Conservation (phyloP, 768 basidiomycete genomes). For the Stropharia rugosoannulata region DNA sequence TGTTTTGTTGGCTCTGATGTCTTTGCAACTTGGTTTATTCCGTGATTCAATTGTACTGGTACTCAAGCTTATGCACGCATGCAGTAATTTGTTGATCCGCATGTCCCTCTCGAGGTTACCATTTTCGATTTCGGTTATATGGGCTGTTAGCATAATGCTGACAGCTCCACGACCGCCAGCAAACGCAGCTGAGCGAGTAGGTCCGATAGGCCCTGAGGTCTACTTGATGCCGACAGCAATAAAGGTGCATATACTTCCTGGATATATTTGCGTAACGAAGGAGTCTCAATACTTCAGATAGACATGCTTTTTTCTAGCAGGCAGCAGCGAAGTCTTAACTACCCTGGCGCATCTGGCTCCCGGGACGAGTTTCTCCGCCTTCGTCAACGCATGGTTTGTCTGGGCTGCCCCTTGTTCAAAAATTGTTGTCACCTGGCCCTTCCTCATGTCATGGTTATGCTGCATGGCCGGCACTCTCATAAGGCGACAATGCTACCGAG, state of each 20-base stretch:
- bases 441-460: slow-evolving; percentile 10
- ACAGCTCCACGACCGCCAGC: slow-evolving; percentile 27
- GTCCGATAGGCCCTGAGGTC: slow-evolving; percentile 20
- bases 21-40: no score
- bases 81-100: background rate
- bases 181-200: slow-evolving; percentile 18
- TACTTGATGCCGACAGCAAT: slow-evolving; percentile 14
- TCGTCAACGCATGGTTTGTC: background rate
- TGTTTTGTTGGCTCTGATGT: no score
- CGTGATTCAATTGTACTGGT: no score
- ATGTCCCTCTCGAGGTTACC: slow-evolving; percentile 21
- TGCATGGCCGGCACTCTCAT: slow-evolving; percentile 10
- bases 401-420: background rate
- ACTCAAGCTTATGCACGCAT: no score
- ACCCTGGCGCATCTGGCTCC: background rate
- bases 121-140: slow-evolving; percentile 22
- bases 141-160: slow-evolving; percentile 23
- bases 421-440: slow-evolving; percentile 7
- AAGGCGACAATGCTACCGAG: slow-evolving; percentile 13
- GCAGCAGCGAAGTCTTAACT: slow-evolving; percentile 15
- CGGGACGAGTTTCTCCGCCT: background rate
- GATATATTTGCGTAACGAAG: background rate
- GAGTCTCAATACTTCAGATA: slow-evolving; percentile 1
- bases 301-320: slow-evolving; percentile 17
- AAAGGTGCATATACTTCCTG: slow-evolving; percentile 18